Percentiles rank a stretch among this genome's conserved stretches.
Evolutionary conservation across 2,329 filamentous ascomycete genomes (phyloP).

Genomic region (Botrytis pseudocinerea): DNA sequence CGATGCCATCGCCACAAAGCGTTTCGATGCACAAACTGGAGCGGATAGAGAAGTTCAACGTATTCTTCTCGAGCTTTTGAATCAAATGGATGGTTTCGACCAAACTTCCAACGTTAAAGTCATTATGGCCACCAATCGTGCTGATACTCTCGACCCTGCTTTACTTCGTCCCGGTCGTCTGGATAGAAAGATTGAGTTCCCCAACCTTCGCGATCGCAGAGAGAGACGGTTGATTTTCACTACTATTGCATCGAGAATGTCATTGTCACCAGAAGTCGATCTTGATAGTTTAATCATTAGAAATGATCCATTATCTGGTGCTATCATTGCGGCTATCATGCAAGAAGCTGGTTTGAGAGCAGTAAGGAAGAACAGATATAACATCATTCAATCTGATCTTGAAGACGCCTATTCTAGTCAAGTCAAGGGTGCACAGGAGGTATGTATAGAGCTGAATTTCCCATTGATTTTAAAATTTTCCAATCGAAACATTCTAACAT

Average conservation of each 20-base stretch:
- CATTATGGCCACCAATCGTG: slow-evolving; percentile 99
- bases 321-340: slow-evolving; percentile 98
- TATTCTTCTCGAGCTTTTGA: slow-evolving; percentile 94
- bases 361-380: slow-evolving; percentile 96
- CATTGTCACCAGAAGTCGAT: slow-evolving; percentile 91
- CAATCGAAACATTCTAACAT: slow-evolving; percentile 40
- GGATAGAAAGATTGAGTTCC: slow-evolving; percentile 98
- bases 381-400: slow-evolving; percentile 95
- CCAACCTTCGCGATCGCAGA: slow-evolving; percentile 87
- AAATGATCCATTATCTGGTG: slow-evolving; percentile 92
- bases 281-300: slow-evolving; percentile 93
- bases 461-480: not conserved
- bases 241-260: slow-evolving; percentile 98
- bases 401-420: slow-evolving; percentile 97
- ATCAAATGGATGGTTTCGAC: slow-evolving; percentile 99
- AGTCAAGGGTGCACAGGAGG: slow-evolving; percentile 79
- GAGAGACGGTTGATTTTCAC: slow-evolving; percentile 95
- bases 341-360: slow-evolving; percentile 94
- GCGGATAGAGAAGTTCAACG: slow-evolving; percentile 98
- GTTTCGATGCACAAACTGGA: slow-evolving; percentile 97
- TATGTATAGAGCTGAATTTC: slow-evolving; percentile 48
- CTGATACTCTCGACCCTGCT: slow-evolving; percentile 93
- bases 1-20: slow-evolving; percentile 97
- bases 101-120: slow-evolving; percentile 99
- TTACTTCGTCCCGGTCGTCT: slow-evolving; percentile 91